Evolutionary conservation across 768 basidiomycete genomes (phyloP), one percentile per base, ranked within the genome.

Genomic region (Hygrophorus russula): DNA sequence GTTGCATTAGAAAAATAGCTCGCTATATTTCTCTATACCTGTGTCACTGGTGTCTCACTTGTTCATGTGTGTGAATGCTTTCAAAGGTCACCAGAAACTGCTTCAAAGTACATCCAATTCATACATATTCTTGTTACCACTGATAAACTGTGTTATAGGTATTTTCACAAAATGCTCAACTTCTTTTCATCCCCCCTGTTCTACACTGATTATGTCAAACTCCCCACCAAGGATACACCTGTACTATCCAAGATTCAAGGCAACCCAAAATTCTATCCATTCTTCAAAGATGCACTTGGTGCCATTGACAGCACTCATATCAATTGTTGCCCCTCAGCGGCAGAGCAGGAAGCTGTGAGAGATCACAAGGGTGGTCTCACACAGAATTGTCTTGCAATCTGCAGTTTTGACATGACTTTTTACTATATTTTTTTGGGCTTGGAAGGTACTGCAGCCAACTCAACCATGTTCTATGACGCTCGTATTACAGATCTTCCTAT

Each of bases 391-490:
- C 50, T 63, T 5, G 57, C 55, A 6, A 45, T 41, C 1, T 60
- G 54, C 11, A 17, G 27, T 7, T 17, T 41, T 14, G 39, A 41
- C 15, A 41, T 41, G 39, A 13, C 9, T 1, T 41, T 62, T 29
- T 49, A 54, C 4, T 71, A 69, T 48, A 35, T 66, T 6, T 47
- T 65, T 2, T 59, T 53, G 40, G 64, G 67, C 1, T 69, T 61
- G 60, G 68, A 71, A 34, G 68, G 68, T 0, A 61, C 59, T 30
- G 56, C 57, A 3, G 51, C 64, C 3, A 64, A 71, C 56, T 50
- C 56, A 9, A 46, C 48, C 0, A 53, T 68, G n/a, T 70, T 52
- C 49, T 31, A 55, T 4, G 37, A 62, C 51, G 58, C 64, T 3
- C 49, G 52, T 2, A 1, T 45, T 0, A 34, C 36, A 4, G 60